Conservation (phyloP, 2,329 filamentous ascomycete species). For the Fusarium chaquense region DNA sequence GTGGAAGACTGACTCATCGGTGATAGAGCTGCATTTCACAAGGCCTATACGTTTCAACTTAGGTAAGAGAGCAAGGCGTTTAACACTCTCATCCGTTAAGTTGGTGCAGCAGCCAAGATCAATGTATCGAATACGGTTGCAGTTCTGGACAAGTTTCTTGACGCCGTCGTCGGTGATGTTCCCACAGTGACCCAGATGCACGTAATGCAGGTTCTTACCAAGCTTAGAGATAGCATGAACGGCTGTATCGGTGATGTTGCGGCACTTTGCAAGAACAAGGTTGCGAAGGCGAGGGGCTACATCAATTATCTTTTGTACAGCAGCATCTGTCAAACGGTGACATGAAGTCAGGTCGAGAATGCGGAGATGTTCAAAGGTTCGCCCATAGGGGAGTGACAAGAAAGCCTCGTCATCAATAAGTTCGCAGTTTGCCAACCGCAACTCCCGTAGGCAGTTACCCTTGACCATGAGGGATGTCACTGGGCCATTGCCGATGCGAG, state of each 20-base stretch:
- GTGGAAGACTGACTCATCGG: conserved; percentile 87
- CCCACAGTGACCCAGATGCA: conserved; percentile 93
- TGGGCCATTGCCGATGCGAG: conserved; percentile 82
- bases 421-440: conserved; percentile 87
- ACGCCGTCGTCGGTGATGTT: conserved; percentile 93
- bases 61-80: conserved; percentile 84
- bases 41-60: conserved; percentile 95
- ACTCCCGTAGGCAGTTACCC: conserved; percentile 86
- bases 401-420: conserved; percentile 91
- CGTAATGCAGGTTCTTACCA: conserved; percentile 96
- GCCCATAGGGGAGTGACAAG: conserved; percentile 75
- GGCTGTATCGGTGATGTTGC: conserved; percentile 88
- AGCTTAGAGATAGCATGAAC: conserved; percentile 89
- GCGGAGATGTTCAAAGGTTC: conserved; percentile 85
- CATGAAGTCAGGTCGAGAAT: conserved; percentile 96
- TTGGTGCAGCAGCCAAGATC: conserved; percentile 95
- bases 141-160: conserved; percentile 82
- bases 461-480: conserved; percentile 83
- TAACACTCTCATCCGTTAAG: conserved; percentile 88
- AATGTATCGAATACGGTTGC: conserved; percentile 96
- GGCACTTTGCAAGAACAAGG: conserved; percentile 93
- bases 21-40: conserved; percentile 93
- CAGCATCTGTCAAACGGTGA: conserved; percentile 82
- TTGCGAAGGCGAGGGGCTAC: conserved; percentile 91
- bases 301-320: conserved; percentile 88